Evolutionary conservation across 164 flowering plant species (phyloP).

Genomic region (Akebia trifoliata): DNA sequence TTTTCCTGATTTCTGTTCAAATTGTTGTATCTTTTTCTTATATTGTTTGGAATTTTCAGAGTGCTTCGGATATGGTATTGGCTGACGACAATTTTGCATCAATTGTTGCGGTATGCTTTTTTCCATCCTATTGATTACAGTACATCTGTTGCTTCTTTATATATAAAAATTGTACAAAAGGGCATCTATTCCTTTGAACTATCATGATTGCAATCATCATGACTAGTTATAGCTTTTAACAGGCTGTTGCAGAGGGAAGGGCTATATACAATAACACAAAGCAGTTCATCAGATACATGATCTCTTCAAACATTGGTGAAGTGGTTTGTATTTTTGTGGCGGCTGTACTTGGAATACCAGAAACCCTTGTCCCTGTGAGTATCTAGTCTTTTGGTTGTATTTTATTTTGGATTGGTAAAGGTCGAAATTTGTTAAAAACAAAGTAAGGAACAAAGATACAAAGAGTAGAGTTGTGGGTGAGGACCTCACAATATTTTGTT

Average conservation of each 20-base stretch:
- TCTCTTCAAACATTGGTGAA: conserved; percentile 99
- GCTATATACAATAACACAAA: conserved; percentile 98
- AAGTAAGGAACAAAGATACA: no score
- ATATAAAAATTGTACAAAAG: background rate
- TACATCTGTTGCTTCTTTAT: conserved; percentile 1
- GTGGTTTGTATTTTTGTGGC: conserved; percentile 99
- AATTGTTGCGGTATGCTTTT: conserved; percentile 79
- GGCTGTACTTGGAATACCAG: conserved; percentile 97
- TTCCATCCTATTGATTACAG: background rate
- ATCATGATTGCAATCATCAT: conserved; percentile 7
- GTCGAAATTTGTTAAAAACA: no score
- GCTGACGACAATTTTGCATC: conserved; percentile 99
- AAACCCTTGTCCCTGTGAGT: conserved; percentile 96
- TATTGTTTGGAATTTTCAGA: conserved; percentile 41
- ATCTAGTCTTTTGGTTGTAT: background rate
- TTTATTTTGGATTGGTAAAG: no score
- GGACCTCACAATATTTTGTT: background rate
- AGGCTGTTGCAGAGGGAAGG: conserved; percentile 99
- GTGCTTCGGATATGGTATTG: conserved; percentile 99
- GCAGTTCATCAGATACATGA: conserved; percentile 99
- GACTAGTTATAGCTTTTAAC: conserved; percentile 20
- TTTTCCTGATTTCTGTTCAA: background rate
- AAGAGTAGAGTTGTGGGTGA: no score
- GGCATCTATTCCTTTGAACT: background rate
- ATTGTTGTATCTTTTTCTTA: background rate